Base-by-base conservation (phyloP, 2,329 filamentous ascomycete species). In the Fonsecaea multimorphosa region DNA sequence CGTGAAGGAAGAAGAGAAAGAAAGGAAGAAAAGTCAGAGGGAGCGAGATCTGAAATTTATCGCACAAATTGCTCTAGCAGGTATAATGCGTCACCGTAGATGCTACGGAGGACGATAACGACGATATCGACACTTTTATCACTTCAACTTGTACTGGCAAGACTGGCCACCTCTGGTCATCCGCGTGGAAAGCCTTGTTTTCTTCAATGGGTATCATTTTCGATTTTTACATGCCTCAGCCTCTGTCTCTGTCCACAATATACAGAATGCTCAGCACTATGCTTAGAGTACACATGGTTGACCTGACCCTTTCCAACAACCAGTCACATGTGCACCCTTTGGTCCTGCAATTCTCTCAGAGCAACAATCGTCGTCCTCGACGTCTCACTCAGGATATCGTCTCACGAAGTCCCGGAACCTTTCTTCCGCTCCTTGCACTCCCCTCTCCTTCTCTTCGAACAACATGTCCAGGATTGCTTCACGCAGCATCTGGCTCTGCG, bases 1-100 rank as follows among this genome's bases (percentile, higher is more conserved):
- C 64, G 46, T 69, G 62, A 31, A 31, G 29, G 32, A 58, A 55
- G 56, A 60, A 52, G 62, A 61, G 38, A 68, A 52, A 54, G 19
- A 46, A 34, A 56, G 46, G 34, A 46, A 9, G 31, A 22, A 51
- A 36, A 6, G 38, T 16, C 3, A 11, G 11, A 14, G 34, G 9
- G 14, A 38, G 9, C 14, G 49, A 61, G 44, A 54, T 53, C 32
- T 34, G 27, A 49, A 49, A n/a, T 24, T 27, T 29, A 24, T n/a
- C 16, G 5, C 3, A n/a, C 27, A 22, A 19, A 59, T 32, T 49
- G 29, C 19, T 22, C 22, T 2, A 24, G 16, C 14, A 1, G 12
- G 22, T 1, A 5, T 31, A 27, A 22, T 59, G 40, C 57, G n/a
- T 16, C n/a, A 16, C 57, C 34, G 57, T 59, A 59, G 29, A 6